Evolutionary conservation across 345 rosid genomes (phyloP), one percentile per base, ranked within the genome.

Genomic region (Gossypium raimondii): DNA sequence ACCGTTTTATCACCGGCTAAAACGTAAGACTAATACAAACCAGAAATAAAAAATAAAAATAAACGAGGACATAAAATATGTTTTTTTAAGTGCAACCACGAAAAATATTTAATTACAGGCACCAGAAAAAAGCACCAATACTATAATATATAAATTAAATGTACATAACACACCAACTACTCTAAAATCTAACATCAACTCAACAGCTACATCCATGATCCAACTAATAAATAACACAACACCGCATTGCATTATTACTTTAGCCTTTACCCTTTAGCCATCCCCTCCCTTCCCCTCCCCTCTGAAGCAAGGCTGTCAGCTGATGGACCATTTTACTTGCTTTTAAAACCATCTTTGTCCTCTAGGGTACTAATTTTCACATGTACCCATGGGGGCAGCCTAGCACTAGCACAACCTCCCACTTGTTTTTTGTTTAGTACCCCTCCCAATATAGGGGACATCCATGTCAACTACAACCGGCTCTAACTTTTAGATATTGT

Each of bases 401-500:
- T 55, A 55, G 62, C 63, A 24, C 38, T 22, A 59, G 38, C 64
- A 59, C 64, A 25, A 59, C 1, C n/a, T 59, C 17, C 61, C 61
- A 22, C 61, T 57, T 3, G 3, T 9, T 11, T 22, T 24, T 56
- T 56, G 60, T 56, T 56, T 56, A 56, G 18, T 56, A 56, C 27
- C 27, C 60, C 63, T 58, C 64, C 17, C 12, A 59, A 25, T 38
- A 59, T 24, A 4, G 64, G 64, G 4, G 38, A 25, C 41, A 25
- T 59, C 41, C 38, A 25, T 59, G 69, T 75, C 80, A 59, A 76
- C 22, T 62, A 80, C 60, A 79, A 78, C 47, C 67, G 59, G 77
- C 78, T 41, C 71, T 78, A 48, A 73, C 74, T 72, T 74, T 57
- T 75, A 60, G 73, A 75, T 78, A 78, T 0, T 78, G 71, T 57